These are phyloP conservation scores for Sonneratia caseolaris DNA, from an alignment of 345 rosid genomes.

Conservation along the genomic window DNA sequence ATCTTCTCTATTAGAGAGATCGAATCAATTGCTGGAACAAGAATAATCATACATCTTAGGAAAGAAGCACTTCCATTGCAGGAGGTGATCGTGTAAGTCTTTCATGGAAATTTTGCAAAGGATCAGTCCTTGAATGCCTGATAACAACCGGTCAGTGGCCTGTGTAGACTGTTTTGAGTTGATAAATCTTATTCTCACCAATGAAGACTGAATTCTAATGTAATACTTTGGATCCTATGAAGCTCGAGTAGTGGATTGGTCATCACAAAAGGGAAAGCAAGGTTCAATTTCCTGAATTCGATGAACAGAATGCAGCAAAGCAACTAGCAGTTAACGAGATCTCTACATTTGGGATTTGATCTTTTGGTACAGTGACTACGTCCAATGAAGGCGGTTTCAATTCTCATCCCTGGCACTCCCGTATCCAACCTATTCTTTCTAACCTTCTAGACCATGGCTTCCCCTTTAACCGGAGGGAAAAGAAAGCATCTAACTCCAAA, in stretches of 20 bases:
- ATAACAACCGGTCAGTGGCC: background rate
- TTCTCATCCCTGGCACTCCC: too few species aligned
- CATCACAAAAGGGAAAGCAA: background rate
- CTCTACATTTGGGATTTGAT: background rate
- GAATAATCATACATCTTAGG: background rate
- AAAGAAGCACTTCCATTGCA: background rate
- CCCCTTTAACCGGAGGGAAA: too few species aligned
- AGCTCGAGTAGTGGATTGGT: background rate
- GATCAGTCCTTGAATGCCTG: background rate
- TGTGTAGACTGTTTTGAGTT: background rate
- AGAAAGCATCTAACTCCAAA: background rate
- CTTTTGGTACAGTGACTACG: background rate
- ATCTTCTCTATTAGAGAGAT: background rate
- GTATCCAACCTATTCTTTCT: too few species aligned
- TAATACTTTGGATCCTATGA: background rate
- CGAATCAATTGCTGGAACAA: background rate
- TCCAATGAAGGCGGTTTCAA: too few species aligned
- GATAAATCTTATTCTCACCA: background rate
- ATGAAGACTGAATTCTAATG: background rate
- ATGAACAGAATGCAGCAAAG: background rate
- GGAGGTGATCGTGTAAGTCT: background rate
- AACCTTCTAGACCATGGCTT: too few species aligned
- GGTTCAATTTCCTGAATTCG: background rate
- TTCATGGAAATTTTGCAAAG: background rate
- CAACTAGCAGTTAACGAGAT: background rate